phyloP scores from a whole-genome alignment of 148 eudicot species.

The Chenopodium quinoa region DNA sequence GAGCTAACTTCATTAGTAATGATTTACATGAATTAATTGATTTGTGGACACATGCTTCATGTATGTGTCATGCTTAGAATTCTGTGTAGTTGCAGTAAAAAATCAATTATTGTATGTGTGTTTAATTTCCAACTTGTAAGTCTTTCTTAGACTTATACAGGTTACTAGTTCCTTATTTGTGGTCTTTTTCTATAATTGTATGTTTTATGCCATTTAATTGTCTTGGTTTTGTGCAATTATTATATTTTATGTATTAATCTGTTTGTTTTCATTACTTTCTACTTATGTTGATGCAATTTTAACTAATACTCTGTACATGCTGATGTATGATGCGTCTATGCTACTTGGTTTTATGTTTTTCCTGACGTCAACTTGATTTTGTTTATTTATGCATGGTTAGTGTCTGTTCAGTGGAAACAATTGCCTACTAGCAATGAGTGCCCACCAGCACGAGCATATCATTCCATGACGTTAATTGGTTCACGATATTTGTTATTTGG shows the following conservation, averaged over 20 bases:
- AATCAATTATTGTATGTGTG: background rate
- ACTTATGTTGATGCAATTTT: background rate
- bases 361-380: constrained; percentile 3
- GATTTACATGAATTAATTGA: background rate
- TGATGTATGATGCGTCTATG: background rate
- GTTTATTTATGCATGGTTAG: constrained; percentile 34
- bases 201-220: background rate
- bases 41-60: too few species aligned
- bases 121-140: background rate
- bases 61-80: background rate
- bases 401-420: constrained; percentile 87
- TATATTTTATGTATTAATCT: background rate
- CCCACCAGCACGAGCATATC: constrained; percentile 90
- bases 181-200: background rate
- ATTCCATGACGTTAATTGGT: constrained; percentile 70
- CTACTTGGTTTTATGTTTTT: background rate
- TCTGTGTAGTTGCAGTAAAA: background rate
- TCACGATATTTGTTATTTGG: constrained; percentile 84
- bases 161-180: background rate
- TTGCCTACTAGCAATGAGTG: constrained; percentile 69
- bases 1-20: background rate
- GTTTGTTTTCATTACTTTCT: background rate
- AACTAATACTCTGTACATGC: background rate
- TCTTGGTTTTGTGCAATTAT: background rate
- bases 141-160: background rate